Evolutionary conservation across 495 filamentous ascomycete genomes (phyloP).

Genomic region (Talaromyces adpressus): DNA sequence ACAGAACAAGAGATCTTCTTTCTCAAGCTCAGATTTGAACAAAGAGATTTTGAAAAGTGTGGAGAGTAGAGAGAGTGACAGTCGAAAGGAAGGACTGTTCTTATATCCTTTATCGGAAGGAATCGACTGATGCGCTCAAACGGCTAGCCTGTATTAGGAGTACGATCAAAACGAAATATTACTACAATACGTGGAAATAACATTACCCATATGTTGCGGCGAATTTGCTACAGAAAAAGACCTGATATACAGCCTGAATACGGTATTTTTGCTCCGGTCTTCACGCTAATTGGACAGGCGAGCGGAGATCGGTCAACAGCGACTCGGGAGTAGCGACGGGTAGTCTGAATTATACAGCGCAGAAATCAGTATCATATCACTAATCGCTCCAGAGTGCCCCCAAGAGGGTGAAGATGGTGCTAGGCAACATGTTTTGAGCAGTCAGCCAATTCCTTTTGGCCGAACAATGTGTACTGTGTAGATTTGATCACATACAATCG

Average conservation of each 20-base stretch:
- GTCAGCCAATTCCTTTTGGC: not conserved
- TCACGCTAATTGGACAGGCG: not conserved
- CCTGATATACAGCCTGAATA: not conserved
- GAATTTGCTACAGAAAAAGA: not conserved
- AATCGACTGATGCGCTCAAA: not conserved
- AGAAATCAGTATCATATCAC: constrained; percentile 5
- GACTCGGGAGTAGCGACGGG: constrained; percentile 3
- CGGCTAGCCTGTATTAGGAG: no score
- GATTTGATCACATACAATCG: not conserved
- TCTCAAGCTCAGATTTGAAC: not conserved
- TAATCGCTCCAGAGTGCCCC: not conserved
- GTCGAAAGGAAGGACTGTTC: not conserved
- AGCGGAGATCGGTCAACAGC: not conserved
- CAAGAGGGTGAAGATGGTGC: not conserved
- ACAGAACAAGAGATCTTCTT: not conserved
- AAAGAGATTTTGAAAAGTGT: not conserved
- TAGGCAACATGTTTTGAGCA: not conserved
- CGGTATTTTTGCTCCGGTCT: not conserved
- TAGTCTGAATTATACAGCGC: constrained; percentile 27
- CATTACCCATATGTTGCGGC: not conserved
- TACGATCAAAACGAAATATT: no score
- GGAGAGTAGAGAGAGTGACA: not conserved
- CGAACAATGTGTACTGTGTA: not conserved
- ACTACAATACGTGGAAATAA: not conserved
- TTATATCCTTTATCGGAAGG: not conserved